These are phyloP conservation scores for Tylopilus sp. DNA, from an alignment of 1,284 basidiomycete species.

Conservation along the genomic window DNA sequence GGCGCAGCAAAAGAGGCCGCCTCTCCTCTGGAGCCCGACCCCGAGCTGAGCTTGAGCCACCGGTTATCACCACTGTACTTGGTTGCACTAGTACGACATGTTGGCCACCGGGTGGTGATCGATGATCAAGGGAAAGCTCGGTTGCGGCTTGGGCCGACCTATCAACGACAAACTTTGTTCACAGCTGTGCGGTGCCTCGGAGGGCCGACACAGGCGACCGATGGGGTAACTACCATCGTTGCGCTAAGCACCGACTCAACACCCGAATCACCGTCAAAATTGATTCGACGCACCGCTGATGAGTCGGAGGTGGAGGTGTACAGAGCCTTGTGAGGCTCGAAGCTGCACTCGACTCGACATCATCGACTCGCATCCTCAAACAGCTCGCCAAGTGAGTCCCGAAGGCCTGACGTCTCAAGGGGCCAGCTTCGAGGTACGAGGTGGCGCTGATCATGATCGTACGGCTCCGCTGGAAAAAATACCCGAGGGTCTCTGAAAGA, in stretches of 20 bases:
- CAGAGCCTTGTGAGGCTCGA: not conserved
- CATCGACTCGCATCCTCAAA: no score
- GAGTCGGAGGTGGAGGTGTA: not conserved
- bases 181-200: not conserved
- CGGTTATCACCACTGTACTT: not conserved
- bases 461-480: no score
- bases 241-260: not conserved
- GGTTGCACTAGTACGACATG: no score
- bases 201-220: slow-evolving; percentile 10
- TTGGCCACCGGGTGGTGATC: not conserved
- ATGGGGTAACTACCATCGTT: not conserved
- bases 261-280: not conserved
- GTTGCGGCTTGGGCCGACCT: not conserved
- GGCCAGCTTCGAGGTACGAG: not conserved
- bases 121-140: not conserved
- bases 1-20: not conserved
- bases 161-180: not conserved
- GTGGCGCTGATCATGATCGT: no score
- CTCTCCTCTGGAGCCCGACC: not conserved
- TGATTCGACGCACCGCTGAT: not conserved
- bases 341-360: not conserved
- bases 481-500: no score
- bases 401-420: not conserved
- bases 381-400: not conserved
- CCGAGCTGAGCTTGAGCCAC: not conserved